These are phyloP conservation scores for Nemania bipapillata DNA, from an alignment of 2,329 filamentous ascomycete species.

Conservation along the genomic window DNA sequence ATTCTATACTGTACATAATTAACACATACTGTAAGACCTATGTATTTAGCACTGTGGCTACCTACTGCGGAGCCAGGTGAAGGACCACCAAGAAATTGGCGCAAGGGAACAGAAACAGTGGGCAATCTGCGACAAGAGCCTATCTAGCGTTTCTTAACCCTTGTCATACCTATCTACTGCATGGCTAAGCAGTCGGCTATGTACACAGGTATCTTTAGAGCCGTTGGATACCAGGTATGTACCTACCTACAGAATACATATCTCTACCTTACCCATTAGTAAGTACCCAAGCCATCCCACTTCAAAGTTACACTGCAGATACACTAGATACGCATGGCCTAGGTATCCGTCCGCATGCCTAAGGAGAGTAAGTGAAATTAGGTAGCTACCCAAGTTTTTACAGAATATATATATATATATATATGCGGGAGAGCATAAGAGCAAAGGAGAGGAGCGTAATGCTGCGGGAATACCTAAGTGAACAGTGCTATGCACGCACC, in stretches of 20 bases:
- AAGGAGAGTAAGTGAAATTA: background rate
- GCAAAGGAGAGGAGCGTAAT: too few species aligned
- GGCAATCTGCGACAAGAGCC: slow-evolving; percentile 1
- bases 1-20: background rate
- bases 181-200: too few species aligned
- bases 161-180: background rate
- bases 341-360: background rate
- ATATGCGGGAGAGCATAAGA: too few species aligned
- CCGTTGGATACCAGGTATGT: too few species aligned
- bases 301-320: background rate
- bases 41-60: background rate
- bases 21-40: too few species aligned
- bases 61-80: background rate
- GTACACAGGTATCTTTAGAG: background rate
- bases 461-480: background rate
- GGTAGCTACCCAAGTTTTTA: background rate
- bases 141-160: background rate
- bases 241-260: background rate
- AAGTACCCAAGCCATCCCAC: too few species aligned
- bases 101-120: background rate
- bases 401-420: background rate
- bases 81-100: background rate
- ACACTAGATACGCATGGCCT: background rate
- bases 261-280: too few species aligned
- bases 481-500: background rate